Evolutionary conservation across 2,329 filamentous ascomycete genomes (phyloP).

Genomic region (Capronia coronata): DNA sequence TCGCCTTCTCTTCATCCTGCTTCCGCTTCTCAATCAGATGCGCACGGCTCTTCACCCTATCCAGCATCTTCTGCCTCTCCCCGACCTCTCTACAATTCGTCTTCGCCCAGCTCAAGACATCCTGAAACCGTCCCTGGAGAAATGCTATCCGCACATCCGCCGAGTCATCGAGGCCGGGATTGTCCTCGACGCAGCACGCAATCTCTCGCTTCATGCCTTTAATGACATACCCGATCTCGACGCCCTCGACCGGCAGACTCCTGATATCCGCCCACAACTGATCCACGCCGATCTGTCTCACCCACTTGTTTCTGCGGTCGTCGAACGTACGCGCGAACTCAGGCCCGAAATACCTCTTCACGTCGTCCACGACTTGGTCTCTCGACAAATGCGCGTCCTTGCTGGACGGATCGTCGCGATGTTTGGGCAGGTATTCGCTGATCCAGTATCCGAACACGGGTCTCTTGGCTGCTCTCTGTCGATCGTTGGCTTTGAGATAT

Average conservation of each 20-base stretch:
- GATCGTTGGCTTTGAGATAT: constrained; percentile 17
- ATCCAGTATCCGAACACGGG: constrained; percentile 27
- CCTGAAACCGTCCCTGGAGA: constrained; percentile 9
- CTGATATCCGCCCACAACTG: constrained; percentile 23
- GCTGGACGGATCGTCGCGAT: constrained; percentile 11
- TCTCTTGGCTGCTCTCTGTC: constrained; percentile 33
- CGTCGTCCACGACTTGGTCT: constrained; percentile 19
- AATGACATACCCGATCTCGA: constrained; percentile 13
- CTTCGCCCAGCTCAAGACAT: constrained; percentile 12
- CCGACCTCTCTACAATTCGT: constrained; percentile 11
- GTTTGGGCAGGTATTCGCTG: constrained; percentile 22
- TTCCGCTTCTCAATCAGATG: constrained; percentile 5
- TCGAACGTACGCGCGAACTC: constrained; percentile 15
- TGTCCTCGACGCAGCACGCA: background rate
- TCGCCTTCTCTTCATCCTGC: background rate
- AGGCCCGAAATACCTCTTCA: constrained; percentile 22
- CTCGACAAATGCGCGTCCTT: constrained; percentile 12
- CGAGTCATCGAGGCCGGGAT: background rate
- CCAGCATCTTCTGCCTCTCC: constrained; percentile 11
- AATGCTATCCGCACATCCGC: constrained; percentile 5
- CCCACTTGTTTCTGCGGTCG: constrained; percentile 3
- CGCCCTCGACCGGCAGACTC: constrained; percentile 7
- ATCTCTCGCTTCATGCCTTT: constrained; percentile 23
- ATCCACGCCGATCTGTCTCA: constrained; percentile 8
- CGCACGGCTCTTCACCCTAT: constrained; percentile 1